Base-by-base conservation (phyloP, 2,329 filamentous ascomycete genomes). In the Volutella citrinella region DNA sequence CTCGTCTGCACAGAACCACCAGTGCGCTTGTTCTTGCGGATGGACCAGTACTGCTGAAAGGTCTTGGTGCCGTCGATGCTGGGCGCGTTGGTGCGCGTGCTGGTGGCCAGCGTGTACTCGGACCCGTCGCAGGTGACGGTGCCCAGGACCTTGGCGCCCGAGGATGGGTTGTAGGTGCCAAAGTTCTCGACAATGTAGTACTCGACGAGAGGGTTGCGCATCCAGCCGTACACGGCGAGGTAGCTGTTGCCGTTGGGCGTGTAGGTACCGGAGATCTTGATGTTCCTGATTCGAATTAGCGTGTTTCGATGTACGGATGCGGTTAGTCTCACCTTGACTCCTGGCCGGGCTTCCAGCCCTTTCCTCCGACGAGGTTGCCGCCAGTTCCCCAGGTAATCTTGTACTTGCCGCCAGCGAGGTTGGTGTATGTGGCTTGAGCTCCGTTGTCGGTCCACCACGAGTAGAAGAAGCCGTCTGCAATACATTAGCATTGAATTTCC, bases 1-100 rank as follows among this genome's bases (percentile, higher is more conserved):
- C 54, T 57, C 5, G 64, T 64, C 17, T 64, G 70, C 38, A 78
- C 67, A 11, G 64, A 70, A 6, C 73, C 74, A 24, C 64, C 60
- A 19, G 61, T 61, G 33, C 71, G 63, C 64, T 75, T 74, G 32
- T 43, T 56, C 34, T 60, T 54, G 40, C 72, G 65, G 14, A 76
- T 65, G 13, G 64, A 68, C 69, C 66, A 73, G 59, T 65, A 75
- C 59, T 74, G 71, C 55, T 67, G 56, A 52, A 74, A 74, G 38
- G 66, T 72, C 26, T 50, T 36, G 19, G 67, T 74, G 24, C 70
- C 70, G 22, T 65, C 48, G 44, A 72, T 72, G 36, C 61, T 66
- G 6, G 69, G 67, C 31, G 56, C 53, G 47, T 72, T 66, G 43
- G 52, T 52, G 18, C 61, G 56, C 11, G 48, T 57, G 44, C 47